Evolutionary conservation across 768 basidiomycete genomes (phyloP).

Genomic region (Daedaleopsis nitida): DNA sequence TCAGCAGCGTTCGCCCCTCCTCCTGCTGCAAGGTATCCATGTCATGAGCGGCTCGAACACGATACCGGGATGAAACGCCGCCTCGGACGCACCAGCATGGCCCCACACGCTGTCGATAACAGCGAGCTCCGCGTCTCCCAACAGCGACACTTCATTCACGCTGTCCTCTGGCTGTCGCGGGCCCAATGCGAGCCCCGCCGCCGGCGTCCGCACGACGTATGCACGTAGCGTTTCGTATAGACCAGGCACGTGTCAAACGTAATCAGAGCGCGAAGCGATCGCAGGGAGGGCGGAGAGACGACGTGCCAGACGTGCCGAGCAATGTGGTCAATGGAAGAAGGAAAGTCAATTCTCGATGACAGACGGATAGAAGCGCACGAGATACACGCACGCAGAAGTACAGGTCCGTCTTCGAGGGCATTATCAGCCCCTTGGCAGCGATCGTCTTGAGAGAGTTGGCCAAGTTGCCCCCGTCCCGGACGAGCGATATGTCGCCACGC

Average conservation of each 20-base stretch:
- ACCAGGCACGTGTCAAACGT: neutral
- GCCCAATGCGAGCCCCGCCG: neutral
- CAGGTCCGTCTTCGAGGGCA: conserved; percentile 59
- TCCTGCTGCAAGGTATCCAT: conserved; percentile 8
- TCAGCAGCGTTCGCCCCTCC: conserved; percentile 19
- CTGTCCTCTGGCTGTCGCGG: conserved; percentile 49
- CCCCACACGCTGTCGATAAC: conserved; percentile 58
- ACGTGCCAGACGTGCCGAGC: neutral
- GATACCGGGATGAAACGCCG: neutral
- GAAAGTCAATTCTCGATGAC: neutral
- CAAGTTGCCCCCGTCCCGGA: conserved; percentile 46
- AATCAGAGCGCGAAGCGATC: neutral
- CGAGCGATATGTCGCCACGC: conserved; percentile 47
- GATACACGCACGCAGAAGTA: conserved; percentile 47
- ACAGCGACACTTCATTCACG: conserved; percentile 44
- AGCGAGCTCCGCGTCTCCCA: conserved; percentile 42
- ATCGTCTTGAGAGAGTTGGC: conserved; percentile 42
- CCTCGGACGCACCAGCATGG: conserved; percentile 45
- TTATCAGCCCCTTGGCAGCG: conserved; percentile 52
- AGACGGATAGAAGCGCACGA: neutral
- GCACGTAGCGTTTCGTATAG: neutral
- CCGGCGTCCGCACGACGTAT: no score
- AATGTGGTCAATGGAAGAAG: neutral
- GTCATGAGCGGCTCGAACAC: neutral
- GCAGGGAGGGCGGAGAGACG: neutral